phyloP scores from a whole-genome alignment of 768 basidiomycete species.

The Pholiota conissans region DNA sequence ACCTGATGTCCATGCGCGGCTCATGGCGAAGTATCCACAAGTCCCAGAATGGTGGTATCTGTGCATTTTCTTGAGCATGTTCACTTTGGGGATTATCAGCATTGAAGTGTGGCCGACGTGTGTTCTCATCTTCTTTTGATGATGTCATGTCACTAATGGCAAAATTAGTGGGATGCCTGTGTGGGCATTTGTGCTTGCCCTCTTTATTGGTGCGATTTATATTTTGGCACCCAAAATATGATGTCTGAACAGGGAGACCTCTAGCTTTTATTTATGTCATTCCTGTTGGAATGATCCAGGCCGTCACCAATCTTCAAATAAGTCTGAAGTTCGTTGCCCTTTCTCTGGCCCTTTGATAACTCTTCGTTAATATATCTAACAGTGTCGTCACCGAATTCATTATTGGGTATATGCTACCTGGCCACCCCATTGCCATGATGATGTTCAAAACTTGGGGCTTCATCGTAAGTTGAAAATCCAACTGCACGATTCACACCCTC shows the following conservation, averaged over 20 bases:
- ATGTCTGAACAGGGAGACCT: background rate
- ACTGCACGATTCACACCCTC: too few species aligned
- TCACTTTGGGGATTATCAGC: constrained; percentile 59
- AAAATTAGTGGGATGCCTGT: constrained; percentile 30
- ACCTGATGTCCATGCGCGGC: constrained; percentile 77
- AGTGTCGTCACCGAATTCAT: constrained; percentile 78
- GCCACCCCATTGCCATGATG: constrained; percentile 69
- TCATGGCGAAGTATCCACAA: constrained; percentile 73
- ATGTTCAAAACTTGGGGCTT: constrained; percentile 67
- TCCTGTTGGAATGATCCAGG: constrained; percentile 61
- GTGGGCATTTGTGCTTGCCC: constrained; percentile 57
- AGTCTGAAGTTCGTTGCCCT: constrained; percentile 50
- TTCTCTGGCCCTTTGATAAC: background rate
- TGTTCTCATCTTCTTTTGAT: constrained; percentile 38
- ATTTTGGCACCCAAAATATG: background rate
- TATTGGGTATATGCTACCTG: constrained; percentile 74
- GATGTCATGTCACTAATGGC: constrained; percentile 38
- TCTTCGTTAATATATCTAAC: background rate
- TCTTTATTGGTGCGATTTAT: constrained; percentile 38
- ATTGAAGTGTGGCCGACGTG: constrained; percentile 62
- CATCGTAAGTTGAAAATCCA: constrained; percentile 34
- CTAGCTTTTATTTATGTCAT: constrained; percentile 60
- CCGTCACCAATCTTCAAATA: constrained; percentile 77
- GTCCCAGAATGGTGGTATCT: constrained; percentile 85
- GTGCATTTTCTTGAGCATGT: constrained; percentile 62